Conservation (phyloP, 2,329 filamentous ascomycete genomes). For the Aspergillus ruber region DNA sequence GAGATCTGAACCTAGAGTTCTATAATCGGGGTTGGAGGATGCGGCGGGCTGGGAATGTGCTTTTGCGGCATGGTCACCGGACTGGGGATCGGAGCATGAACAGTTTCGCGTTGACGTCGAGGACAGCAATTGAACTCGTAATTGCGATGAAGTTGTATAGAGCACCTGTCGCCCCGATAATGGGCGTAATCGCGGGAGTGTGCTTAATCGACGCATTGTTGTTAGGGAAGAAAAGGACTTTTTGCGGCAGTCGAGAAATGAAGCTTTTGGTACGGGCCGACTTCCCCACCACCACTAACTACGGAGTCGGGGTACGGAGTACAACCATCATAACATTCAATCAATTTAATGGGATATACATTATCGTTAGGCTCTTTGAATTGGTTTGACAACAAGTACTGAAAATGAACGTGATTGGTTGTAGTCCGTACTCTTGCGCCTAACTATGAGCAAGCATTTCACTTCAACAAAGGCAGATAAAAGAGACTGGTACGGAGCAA, state of each 20-base stretch:
- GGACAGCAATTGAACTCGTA: conserved; percentile 15
- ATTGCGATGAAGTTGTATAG: not conserved
- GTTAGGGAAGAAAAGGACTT: not conserved
- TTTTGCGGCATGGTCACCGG: conserved; percentile 5
- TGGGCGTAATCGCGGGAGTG: conserved; percentile 8
- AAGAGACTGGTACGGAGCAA: no score
- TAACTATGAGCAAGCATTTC: not conserved
- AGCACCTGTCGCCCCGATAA: conserved; percentile 2
- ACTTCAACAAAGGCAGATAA: no score
- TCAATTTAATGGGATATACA: not conserved
- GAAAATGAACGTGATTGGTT: not conserved
- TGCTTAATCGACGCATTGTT: conserved; percentile 2
- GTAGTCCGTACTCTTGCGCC: not conserved
- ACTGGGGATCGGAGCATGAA: conserved; percentile 22
- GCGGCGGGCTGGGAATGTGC: conserved; percentile 16
- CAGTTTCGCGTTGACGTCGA: conserved; percentile 17
- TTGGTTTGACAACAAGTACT: not conserved
- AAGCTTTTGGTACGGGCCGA: not conserved
- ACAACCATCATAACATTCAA: no score
- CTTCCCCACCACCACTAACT: not conserved
- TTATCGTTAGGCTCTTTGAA: not conserved
- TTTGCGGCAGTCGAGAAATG: not conserved
- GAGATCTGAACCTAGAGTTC: conserved; percentile 53
- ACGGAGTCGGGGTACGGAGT: no score
- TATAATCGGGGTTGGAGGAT: conserved; percentile 43